phyloP scores from a whole-genome alignment of 495 filamentous ascomycete species.

The Parathielavia hyrcaniae region DNA sequence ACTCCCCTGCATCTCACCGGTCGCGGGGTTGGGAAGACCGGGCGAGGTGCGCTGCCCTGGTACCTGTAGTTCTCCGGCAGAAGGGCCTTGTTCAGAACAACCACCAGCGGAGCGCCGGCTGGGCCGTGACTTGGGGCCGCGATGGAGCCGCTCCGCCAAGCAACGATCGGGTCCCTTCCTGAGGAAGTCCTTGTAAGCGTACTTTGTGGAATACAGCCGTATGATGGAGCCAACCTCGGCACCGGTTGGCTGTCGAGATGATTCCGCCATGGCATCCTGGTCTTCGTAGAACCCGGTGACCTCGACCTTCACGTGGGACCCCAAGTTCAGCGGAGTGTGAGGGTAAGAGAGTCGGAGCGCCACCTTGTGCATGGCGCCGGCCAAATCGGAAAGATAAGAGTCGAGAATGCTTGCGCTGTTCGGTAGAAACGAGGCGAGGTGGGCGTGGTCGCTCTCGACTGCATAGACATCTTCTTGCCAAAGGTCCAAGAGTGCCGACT shows the following conservation, averaged over 20 bases:
- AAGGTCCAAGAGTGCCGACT: conserved; percentile 51
- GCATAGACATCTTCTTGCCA: conserved; percentile 52
- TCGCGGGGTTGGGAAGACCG: neutral
- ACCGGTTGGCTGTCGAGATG: conserved; percentile 14
- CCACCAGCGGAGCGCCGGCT: neutral
- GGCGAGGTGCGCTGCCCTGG: conserved; percentile 13
- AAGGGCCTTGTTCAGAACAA: neutral
- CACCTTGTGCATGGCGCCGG: conserved; percentile 40
- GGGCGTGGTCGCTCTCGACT: conserved; percentile 52
- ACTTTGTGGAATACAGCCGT: conserved; percentile 50
- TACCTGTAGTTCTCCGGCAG: neutral
- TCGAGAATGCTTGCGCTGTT: conserved; percentile 45
- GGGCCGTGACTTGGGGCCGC: conserved; percentile 19
- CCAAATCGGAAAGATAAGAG: conserved; percentile 47
- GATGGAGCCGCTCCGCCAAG: conserved; percentile 37
- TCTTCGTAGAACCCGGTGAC: conserved; percentile 59
- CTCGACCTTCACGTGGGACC: conserved; percentile 51
- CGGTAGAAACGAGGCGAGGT: conserved; percentile 52
- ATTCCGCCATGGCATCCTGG: conserved; percentile 38
- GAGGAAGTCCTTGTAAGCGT: conserved; percentile 46
- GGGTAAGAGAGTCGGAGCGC: conserved; percentile 33
- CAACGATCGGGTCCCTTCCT: conserved; percentile 41
- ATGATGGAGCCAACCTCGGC: conserved; percentile 25
- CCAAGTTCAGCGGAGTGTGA: conserved; percentile 45
- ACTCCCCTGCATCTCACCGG: conserved; percentile 6